Conservation (phyloP, 257 asterid species). For the Echium plantagineum region DNA sequence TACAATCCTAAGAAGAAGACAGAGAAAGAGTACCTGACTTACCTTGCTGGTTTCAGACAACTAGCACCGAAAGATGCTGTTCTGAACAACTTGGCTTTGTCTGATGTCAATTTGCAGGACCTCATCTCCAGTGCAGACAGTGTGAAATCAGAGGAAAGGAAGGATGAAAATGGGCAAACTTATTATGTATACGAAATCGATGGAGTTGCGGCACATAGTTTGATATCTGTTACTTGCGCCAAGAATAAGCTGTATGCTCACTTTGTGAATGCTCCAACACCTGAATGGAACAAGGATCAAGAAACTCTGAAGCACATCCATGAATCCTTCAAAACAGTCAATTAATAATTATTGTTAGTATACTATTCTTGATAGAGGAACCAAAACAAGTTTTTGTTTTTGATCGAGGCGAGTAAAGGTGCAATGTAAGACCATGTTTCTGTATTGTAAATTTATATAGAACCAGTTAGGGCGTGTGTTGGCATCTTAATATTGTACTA, state of each 20-base stretch:
- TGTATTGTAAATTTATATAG: neutral
- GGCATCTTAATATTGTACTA: no score
- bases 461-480: no score
- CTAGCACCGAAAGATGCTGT: slow-evolving; percentile 65
- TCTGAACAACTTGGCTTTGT: slow-evolving; percentile 67
- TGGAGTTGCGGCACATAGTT: slow-evolving; percentile 60
- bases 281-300: slow-evolving; percentile 73
- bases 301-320: slow-evolving; percentile 69
- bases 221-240: slow-evolving; percentile 86
- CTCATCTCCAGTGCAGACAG: slow-evolving; percentile 63
- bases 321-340: slow-evolving; percentile 72
- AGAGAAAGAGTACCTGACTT: slow-evolving; percentile 77
- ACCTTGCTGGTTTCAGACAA: slow-evolving; percentile 58
- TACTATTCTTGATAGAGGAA: neutral
- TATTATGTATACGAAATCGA: slow-evolving; percentile 81
- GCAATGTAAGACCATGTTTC: neutral
- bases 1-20: slow-evolving; percentile 78
- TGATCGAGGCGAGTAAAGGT: neutral
- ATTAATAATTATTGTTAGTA: slow-evolving; percentile 13
- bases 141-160: slow-evolving; percentile 53
- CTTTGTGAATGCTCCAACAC: slow-evolving; percentile 75
- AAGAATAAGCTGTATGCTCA: slow-evolving; percentile 88
- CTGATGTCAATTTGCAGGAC: slow-evolving; percentile 82
- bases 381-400: no score
- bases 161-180: slow-evolving; percentile 69